Evolutionary conservation across 2,329 filamentous ascomycete species (phyloP).

Genomic region (Davidsoniella eucalypti): DNA sequence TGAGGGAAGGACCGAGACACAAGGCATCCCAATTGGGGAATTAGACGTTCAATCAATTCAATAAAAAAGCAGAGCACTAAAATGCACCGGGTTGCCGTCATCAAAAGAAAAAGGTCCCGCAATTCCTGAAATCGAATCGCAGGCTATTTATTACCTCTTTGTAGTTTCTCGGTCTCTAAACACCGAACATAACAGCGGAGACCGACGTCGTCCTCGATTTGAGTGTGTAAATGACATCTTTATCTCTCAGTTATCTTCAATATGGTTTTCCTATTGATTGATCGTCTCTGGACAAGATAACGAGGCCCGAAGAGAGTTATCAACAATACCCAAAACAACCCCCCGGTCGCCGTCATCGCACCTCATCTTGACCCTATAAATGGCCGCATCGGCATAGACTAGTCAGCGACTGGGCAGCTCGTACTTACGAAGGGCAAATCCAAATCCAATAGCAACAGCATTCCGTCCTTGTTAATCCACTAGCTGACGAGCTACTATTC

Average conservation of each 20-base stretch:
- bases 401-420: no score
- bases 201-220: background rate
- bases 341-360: slow-evolving; percentile 2
- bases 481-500: background rate
- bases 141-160: no score
- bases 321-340: background rate
- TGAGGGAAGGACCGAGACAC: background rate
- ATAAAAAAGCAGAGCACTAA: no score
- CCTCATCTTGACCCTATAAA: background rate
- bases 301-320: background rate
- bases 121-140: background rate
- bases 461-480: no score
- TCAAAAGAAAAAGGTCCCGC: background rate
- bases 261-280: background rate
- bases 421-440: no score
- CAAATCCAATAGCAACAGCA: no score
- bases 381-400: no score
- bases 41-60: background rate
- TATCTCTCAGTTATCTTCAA: background rate
- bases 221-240: background rate
- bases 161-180: background rate
- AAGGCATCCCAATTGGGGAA: background rate
- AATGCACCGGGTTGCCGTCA: no score
- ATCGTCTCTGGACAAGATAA: background rate
- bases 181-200: background rate